Percentiles rank a stretch among this genome's conserved stretches.
These are phyloP conservation scores for Sclerotiophoma versabilis DNA, from an alignment of 2,329 filamentous ascomycete species.

Conservation along the genomic window DNA sequence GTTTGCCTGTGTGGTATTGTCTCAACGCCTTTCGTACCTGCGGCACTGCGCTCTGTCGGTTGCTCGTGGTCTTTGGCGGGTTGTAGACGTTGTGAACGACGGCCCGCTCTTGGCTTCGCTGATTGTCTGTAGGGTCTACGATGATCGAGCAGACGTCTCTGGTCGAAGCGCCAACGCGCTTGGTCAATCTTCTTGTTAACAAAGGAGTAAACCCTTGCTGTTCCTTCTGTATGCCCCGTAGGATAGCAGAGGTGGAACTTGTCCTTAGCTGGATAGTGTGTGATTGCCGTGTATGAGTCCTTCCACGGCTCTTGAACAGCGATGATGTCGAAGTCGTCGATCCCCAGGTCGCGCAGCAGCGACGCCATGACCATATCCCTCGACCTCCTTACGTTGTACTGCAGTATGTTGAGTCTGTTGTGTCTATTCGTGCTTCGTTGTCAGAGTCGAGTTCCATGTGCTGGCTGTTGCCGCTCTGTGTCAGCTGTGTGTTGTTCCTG, in stretches of 20 bases:
- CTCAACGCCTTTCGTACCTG: too few species aligned
- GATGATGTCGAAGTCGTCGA: slow-evolving; percentile 30
- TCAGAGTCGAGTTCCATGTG: slow-evolving; percentile 10
- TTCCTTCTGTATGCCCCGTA: slow-evolving; percentile 9
- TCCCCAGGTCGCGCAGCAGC: slow-evolving; percentile 27
- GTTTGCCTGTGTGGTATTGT: neutral
- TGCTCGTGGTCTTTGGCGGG: neutral
- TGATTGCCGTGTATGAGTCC: slow-evolving; percentile 29
- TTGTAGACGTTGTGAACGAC: neutral
- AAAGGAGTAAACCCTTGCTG: slow-evolving; percentile 33
- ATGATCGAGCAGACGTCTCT: slow-evolving; percentile 25
- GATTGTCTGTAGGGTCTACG: slow-evolving; percentile 2
- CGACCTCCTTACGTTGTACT: slow-evolving; percentile 31
- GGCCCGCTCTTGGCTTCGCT: neutral
- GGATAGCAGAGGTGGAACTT: too few species aligned
- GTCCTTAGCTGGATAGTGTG: slow-evolving; percentile 30
- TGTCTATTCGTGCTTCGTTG: slow-evolving; percentile 20
- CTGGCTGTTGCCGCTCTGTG: neutral
- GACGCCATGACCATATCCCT: slow-evolving; percentile 31
- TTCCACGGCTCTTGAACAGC: slow-evolving; percentile 21
- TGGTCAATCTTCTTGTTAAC: slow-evolving; percentile 32
- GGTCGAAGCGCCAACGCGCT: slow-evolving; percentile 20
- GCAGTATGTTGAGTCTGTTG: slow-evolving; percentile 26
- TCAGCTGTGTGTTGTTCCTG: neutral
- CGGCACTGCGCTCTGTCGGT: neutral